phyloP scores from a whole-genome alignment of 2,329 filamentous ascomycete species.

The Pestalotiopsis sp. region DNA sequence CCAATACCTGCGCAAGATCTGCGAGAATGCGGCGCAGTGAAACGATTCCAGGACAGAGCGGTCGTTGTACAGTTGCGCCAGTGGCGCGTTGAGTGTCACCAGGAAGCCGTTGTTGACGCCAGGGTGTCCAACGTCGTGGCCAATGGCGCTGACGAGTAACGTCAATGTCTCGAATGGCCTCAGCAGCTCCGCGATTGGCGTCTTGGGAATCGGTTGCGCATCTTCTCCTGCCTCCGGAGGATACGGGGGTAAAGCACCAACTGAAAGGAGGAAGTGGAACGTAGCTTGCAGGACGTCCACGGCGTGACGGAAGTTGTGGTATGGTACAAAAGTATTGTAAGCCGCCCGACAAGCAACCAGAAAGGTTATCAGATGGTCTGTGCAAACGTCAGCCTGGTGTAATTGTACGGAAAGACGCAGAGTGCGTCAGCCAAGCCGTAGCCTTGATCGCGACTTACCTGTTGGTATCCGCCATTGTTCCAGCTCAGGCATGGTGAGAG shows the following conservation, averaged over 20 bases:
- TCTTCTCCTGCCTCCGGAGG: constrained; percentile 39
- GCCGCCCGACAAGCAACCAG: constrained; percentile 85
- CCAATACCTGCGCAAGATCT: constrained; percentile 93
- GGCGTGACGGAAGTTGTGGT: constrained; percentile 98
- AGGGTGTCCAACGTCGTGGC: constrained; percentile 95
- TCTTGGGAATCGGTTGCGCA: constrained; percentile 44
- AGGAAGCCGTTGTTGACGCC: constrained; percentile 98
- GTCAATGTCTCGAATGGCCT: constrained; percentile 86
- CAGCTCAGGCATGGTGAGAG: constrained; percentile 78
- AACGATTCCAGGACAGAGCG: constrained; percentile 96
- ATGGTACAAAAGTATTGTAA: constrained; percentile 96
- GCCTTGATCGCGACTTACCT: constrained; percentile 53
- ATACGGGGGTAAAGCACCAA: constrained; percentile 76
- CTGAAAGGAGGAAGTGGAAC: constrained; percentile 84
- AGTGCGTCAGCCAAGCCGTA: background rate
- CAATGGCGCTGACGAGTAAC: constrained; percentile 91
- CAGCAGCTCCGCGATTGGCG: constrained; percentile 74
- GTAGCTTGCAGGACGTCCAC: constrained; percentile 94
- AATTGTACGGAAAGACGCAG: background rate
- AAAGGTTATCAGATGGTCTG: constrained; percentile 82
- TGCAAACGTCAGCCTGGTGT: constrained; percentile 39
- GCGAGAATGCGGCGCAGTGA: constrained; percentile 94
- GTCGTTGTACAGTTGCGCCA: constrained; percentile 96
- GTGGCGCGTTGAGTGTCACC: constrained; percentile 84
- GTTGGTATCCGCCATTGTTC: constrained; percentile 78